Evolutionary conservation across 2,329 filamentous ascomycete species (phyloP).

Genomic region (Huntiella abstrusa): DNA sequence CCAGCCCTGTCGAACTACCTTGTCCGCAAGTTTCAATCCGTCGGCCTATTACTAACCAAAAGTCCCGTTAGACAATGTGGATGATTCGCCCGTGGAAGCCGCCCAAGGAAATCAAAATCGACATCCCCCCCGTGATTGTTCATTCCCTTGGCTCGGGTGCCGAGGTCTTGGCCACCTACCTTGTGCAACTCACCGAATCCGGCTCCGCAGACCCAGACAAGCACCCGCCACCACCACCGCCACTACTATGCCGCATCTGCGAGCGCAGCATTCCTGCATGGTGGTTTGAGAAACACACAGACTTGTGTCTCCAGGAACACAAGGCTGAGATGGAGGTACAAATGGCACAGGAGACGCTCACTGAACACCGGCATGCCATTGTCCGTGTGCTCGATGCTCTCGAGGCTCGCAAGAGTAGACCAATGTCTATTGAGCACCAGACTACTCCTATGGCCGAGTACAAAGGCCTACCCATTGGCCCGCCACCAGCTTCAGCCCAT

Average conservation of each 20-base stretch:
- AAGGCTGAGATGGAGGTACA: slow-evolving; percentile 96
- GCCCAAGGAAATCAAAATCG: slow-evolving; percentile 86
- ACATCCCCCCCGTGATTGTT: slow-evolving; percentile 73
- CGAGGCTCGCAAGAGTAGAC: slow-evolving; percentile 56
- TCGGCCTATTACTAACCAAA: slow-evolving; percentile 15
- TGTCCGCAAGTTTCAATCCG: neutral
- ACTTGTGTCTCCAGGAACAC: slow-evolving; percentile 88
- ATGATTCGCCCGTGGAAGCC: slow-evolving; percentile 88
- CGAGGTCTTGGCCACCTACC: slow-evolving; percentile 82
- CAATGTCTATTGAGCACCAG: slow-evolving; percentile 34
- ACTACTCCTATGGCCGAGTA: slow-evolving; percentile 52
- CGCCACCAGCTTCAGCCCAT: slow-evolving; percentile 48
- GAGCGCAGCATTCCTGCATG: slow-evolving; percentile 92
- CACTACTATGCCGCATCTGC: slow-evolving; percentile 88
- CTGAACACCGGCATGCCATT: slow-evolving; percentile 83
- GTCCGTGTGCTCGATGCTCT: slow-evolving; percentile 88
- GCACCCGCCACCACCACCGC: slow-evolving; percentile 63
- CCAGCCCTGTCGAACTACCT: too few species aligned
- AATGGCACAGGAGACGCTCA: slow-evolving; percentile 78
- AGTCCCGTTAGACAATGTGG: slow-evolving; percentile 73
- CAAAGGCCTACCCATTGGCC: slow-evolving; percentile 71
- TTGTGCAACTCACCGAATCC: slow-evolving; percentile 73
- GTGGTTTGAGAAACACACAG: slow-evolving; percentile 99
- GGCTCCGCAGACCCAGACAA: slow-evolving; percentile 56
- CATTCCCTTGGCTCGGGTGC: slow-evolving; percentile 88